phyloP scores from a whole-genome alignment of 2,329 filamentous ascomycete species.

The Metarhizium album region DNA sequence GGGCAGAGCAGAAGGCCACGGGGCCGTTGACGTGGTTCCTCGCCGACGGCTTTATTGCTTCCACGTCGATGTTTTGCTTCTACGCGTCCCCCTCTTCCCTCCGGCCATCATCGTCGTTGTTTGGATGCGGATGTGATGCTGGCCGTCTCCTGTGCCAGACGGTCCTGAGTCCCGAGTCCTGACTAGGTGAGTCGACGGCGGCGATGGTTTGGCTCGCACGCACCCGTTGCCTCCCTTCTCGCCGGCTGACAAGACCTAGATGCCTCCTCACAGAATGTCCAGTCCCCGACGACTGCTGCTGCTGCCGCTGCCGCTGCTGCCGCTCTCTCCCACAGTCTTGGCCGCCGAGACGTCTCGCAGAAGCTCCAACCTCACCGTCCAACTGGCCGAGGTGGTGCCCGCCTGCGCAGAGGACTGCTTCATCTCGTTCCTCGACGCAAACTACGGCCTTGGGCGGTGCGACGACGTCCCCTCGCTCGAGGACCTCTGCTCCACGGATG shows the following conservation, averaged over 20 bases:
- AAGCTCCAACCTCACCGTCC: conserved; percentile 19
- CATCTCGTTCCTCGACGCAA: conserved; percentile 47
- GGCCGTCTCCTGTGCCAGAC: conserved; percentile 19
- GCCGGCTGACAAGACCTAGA: background rate
- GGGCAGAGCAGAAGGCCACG: no score
- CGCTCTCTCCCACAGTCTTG: conserved; percentile 19
- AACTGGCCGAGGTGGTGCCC: conserved; percentile 38
- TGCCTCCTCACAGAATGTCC: background rate
- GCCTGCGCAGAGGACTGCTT: conserved; percentile 52
- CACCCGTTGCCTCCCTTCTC: background rate
- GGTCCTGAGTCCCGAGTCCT: no score
- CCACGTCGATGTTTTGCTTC: background rate
- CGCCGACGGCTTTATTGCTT: background rate
- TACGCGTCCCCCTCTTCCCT: conserved; percentile 5
- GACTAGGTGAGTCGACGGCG: background rate
- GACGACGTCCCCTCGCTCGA: conserved; percentile 39
- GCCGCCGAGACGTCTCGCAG: conserved; percentile 15
- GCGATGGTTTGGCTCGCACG: background rate
- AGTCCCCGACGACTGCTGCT: conserved; percentile 14
- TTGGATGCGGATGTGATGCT: conserved; percentile 22
- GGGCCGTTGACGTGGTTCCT: background rate
- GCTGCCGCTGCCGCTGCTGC: conserved; percentile 10
- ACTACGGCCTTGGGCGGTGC: conserved; percentile 43
- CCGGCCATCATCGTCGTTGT: conserved; percentile 3
- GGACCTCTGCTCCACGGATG: conserved; percentile 53